A percentile compares a stretch with the other conserved stretches of the same genome.
Evolutionary conservation across 2,329 filamentous ascomycete species (phyloP).

Genomic region (Microsporum ferrugineum): DNA sequence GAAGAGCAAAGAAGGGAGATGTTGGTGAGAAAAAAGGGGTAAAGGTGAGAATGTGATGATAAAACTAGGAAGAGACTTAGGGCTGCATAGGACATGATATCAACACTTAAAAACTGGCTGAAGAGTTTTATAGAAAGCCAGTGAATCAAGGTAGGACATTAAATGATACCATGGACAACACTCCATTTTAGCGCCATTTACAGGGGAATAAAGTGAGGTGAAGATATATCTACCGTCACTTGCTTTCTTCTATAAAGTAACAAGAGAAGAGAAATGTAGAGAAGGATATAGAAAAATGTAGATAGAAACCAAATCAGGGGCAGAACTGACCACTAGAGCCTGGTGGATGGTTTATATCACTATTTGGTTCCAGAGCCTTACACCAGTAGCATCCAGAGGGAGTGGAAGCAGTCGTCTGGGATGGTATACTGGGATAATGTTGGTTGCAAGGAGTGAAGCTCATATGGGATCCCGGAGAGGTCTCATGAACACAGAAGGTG

Average conservation of each 20-base stretch:
- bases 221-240: not conserved
- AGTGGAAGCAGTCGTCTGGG: not conserved
- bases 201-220: not conserved
- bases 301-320: not conserved
- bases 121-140: no score
- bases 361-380: not conserved
- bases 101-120: not conserved
- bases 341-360: not conserved
- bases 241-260: not conserved
- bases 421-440: not conserved
- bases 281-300: not conserved
- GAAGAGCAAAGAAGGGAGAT: not conserved
- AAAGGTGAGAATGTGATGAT: not conserved
- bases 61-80: not conserved
- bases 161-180: not conserved
- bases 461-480: not conserved
- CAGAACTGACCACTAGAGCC: not conserved
- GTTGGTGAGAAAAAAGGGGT: not conserved
- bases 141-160: not conserved
- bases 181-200: not conserved
- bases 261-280: not conserved
- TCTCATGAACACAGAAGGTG: not conserved
- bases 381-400: not conserved
- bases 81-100: not conserved
- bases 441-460: not conserved